phyloP scores from a whole-genome alignment of 495 filamentous ascomycete genomes.

The Trichoderma virens region DNA sequence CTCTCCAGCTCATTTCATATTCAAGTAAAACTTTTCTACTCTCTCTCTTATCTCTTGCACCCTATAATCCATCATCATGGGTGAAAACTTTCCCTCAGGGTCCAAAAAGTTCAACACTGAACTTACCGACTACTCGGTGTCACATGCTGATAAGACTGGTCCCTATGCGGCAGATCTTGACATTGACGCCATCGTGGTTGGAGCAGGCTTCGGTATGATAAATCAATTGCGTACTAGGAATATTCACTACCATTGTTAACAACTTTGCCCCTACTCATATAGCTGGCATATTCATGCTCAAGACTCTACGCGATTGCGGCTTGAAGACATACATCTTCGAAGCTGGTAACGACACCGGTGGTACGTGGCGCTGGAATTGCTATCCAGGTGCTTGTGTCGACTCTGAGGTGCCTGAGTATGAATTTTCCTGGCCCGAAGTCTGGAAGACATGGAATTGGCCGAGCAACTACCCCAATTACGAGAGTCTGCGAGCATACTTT shows the following conservation, averaged over 20 bases:
- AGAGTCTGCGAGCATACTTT: constrained; percentile 34
- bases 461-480: constrained; percentile 28
- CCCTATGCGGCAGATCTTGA: constrained; percentile 31
- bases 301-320: constrained; percentile 23
- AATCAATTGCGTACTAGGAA: not conserved
- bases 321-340: constrained; percentile 23
- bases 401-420: constrained; percentile 29
- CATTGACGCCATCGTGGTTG: constrained; percentile 45
- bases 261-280: not conserved
- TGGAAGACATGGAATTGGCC: constrained; percentile 31
- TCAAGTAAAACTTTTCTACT: not conserved
- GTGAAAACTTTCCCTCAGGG: not conserved
- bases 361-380: constrained; percentile 35
- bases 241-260: not conserved
- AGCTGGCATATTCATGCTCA: constrained; percentile 23
- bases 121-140: constrained; percentile 18
- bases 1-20: not conserved
- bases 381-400: constrained; percentile 39
- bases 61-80: constrained; percentile 1
- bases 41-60: not conserved
- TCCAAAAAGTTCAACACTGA: constrained; percentile 21
- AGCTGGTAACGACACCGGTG: constrained; percentile 37
- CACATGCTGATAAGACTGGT: constrained; percentile 30
- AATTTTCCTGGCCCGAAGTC: constrained; percentile 21
- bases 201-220: constrained; percentile 38